Percentiles rank a stretch among this genome's conserved stretches.
Evolutionary conservation across 2,329 filamentous ascomycete species (phyloP).

Genomic region (Claviceps capensis): DNA sequence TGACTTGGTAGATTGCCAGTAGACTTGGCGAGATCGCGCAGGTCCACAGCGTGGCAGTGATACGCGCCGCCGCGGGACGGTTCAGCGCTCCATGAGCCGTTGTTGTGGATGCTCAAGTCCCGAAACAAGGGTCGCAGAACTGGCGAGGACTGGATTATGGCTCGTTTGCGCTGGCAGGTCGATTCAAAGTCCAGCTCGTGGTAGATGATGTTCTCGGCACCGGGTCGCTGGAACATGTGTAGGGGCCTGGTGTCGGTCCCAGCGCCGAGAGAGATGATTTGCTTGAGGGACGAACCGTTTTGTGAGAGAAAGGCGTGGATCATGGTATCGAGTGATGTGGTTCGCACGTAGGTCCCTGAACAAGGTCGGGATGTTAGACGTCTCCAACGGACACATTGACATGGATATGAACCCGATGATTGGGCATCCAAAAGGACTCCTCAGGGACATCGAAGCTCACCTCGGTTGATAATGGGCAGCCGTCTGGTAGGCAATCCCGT

Average conservation of each 20-base stretch:
- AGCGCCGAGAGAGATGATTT: constrained; percentile 85
- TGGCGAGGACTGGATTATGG: constrained; percentile 33
- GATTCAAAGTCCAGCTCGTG: constrained; percentile 84
- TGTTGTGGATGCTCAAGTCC: constrained; percentile 16
- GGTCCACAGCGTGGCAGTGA: constrained; percentile 53
- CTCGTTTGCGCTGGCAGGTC: constrained; percentile 56
- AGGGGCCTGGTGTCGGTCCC: constrained; percentile 88
- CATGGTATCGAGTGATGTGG: constrained; percentile 66
- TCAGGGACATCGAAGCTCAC: constrained; percentile 30
- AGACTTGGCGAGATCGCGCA: constrained; percentile 39
- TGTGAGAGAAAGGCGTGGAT: constrained; percentile 54
- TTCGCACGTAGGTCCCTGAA: constrained; percentile 82
- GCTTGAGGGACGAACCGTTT: constrained; percentile 30
- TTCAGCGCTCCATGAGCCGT: constrained; percentile 28
- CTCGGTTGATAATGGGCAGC: constrained; percentile 88
- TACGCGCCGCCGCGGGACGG: constrained; percentile 30
- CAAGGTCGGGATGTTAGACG: background rate
- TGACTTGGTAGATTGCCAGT: constrained; percentile 2
- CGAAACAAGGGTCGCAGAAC: constrained; percentile 25
- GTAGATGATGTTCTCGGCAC: constrained; percentile 45
- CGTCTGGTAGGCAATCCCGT: constrained; percentile 44
- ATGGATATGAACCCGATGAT: background rate
- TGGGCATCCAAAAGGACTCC: too few relatives aligned
- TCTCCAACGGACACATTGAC: background rate
- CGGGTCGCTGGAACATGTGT: constrained; percentile 44